A percentile compares a stretch with the other conserved stretches of the same genome.
phyloP scores from a whole-genome alignment of 306 rosid genomes.

The Cicer bijugum region DNA sequence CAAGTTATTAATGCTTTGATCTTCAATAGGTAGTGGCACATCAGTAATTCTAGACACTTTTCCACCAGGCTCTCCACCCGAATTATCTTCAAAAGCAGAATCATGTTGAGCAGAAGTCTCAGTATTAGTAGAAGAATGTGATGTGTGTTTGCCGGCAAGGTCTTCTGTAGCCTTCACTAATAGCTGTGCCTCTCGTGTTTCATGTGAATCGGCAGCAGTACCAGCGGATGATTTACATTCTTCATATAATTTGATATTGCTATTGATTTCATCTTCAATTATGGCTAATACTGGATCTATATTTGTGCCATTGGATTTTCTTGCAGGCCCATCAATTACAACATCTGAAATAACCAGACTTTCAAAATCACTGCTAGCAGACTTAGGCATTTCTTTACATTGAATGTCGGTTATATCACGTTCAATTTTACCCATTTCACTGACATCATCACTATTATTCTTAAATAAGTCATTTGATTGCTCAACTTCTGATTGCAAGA shows the following conservation, averaged over 20 bases:
- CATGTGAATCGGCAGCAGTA: slow-evolving; percentile 41
- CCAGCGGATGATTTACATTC: slow-evolving; percentile 34
- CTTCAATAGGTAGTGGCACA: slow-evolving; percentile 50
- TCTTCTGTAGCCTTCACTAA: slow-evolving; percentile 46
- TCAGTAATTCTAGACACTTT: slow-evolving; percentile 47
- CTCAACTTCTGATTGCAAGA: slow-evolving; percentile 44
- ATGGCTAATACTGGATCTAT: slow-evolving; percentile 31
- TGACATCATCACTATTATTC: slow-evolving; percentile 39
- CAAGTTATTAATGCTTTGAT: slow-evolving; percentile 46
- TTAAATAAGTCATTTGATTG: slow-evolving; percentile 37
- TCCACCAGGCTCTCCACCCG: slow-evolving; percentile 30
- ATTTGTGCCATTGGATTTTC: slow-evolving; percentile 42
- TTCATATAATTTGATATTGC: slow-evolving; percentile 42
- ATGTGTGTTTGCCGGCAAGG: slow-evolving; percentile 37
- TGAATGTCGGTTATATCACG: slow-evolving; percentile 42
- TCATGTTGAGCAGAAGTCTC: slow-evolving; percentile 48
- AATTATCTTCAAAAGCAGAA: slow-evolving; percentile 40
- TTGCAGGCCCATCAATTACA: slow-evolving; percentile 31
- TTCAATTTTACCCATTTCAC: slow-evolving; percentile 43
- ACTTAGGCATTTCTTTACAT: slow-evolving; percentile 38
- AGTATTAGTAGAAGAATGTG: slow-evolving; percentile 39
- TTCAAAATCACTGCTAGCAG: slow-evolving; percentile 39
- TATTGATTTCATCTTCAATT: slow-evolving; percentile 45
- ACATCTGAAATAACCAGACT: slow-evolving; percentile 50
- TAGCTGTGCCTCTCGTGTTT: slow-evolving; percentile 33